These are phyloP conservation scores for Pelargonium citronellum DNA, from an alignment of 441 rosid species.

Conservation along the genomic window DNA sequence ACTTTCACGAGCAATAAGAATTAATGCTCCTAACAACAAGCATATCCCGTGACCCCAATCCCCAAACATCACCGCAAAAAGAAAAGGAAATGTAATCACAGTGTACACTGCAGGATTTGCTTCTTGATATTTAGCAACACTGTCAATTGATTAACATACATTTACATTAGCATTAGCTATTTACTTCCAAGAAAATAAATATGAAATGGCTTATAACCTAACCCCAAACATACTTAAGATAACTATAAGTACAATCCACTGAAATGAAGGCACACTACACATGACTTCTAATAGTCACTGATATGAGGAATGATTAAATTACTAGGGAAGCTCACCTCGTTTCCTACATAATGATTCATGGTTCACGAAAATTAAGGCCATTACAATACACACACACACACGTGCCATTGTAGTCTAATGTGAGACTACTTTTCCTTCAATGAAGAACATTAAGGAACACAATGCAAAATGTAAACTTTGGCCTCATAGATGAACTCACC, in stretches of 20 bases:
- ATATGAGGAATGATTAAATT: not conserved
- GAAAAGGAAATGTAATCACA: conserved; percentile 84
- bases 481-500: conserved; percentile 39
- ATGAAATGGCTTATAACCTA: conserved; percentile 6
- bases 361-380: not conserved
- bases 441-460: not conserved
- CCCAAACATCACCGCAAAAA: conserved; percentile 98
- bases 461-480: not conserved
- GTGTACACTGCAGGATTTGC: conserved; percentile 90
- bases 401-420: not conserved
- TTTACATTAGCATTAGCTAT: not conserved
- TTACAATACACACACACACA: not conserved
- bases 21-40: conserved; percentile 60
- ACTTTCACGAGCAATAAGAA: conserved; percentile 62
- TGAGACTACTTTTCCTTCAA: conserved; percentile 1
- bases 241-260: not conserved
- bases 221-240: not conserved
- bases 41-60: conserved; percentile 99
- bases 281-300: not conserved
- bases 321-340: not conserved
- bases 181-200: not conserved
- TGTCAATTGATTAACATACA: conserved; percentile 29
- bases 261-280: not conserved
- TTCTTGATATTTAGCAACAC: conserved; percentile 92
- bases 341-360: not conserved